Base-by-base conservation (phyloP, 108 stramenopile species). In the Nitzschia sp. region DNA sequence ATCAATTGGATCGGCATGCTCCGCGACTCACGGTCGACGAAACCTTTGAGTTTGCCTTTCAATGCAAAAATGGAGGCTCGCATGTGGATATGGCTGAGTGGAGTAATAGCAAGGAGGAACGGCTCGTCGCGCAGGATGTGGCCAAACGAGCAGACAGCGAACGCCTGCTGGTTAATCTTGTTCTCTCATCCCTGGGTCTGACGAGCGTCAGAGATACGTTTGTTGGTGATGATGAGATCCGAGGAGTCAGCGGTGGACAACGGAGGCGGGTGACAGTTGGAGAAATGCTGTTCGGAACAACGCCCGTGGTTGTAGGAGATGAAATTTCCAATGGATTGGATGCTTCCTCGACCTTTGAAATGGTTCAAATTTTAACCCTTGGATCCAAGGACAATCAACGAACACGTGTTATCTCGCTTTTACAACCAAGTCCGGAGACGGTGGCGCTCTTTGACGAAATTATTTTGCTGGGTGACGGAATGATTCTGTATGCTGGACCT, bases 351-450 rank as follows among this genome's bases (percentile, higher is more conserved):
- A 90, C 94, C 1, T 82, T 79, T 63, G 86, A 91, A 58, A 87
- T 91, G 67, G 64, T 80, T 25, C 59, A 73, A 8, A 38, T 59
- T 18, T 46, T 76, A 33, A 49, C 48, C 23, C 67, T 76, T 11
- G 51, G 71, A 23, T 59, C 69, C 36, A 84, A 34, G 73, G 70
- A 28, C 48, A 45, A 54, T 68, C 80, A 81, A 70, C 86, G 55
- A 42, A 70, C 87, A 2, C 75, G 85, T 24, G 79, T 97, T 8
- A 80, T 96, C 9, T 83, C 91, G n/a, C 84, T 98, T 32, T 74
- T 96, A 1, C 97, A 98, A 70, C 95, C 97, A 23, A 84, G 92
- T n/a, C 96, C 94, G 6, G 96, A 98, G 64, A 93, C 92, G 17
- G 93, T 95, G 54, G 85, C 85, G 33, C 77, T 96, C 46, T 97